phyloP scores from a whole-genome alignment of 768 basidiomycete species.

The Lactarius akahatsu region DNA sequence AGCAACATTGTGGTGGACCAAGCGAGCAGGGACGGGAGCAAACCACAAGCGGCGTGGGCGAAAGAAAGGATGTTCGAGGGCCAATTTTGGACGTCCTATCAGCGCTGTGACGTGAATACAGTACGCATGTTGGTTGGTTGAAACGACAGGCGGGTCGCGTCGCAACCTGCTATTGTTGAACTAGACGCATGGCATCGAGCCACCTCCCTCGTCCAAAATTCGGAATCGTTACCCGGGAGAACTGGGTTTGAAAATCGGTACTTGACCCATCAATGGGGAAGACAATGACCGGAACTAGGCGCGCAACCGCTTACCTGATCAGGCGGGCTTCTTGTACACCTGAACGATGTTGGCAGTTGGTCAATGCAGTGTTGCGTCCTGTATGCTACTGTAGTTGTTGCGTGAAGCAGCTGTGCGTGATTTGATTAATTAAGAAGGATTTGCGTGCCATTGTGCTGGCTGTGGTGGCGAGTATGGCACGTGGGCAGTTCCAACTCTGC shows the following conservation, averaged over 20 bases:
- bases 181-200: background rate
- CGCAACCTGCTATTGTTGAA: background rate
- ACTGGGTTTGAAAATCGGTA: slow-evolving; percentile 15
- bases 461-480: background rate
- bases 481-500: background rate
- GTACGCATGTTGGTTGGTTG: background rate
- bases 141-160: background rate
- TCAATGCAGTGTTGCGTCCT: background rate
- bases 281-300: background rate
- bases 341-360: background rate
- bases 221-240: background rate
- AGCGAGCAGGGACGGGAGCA: background rate
- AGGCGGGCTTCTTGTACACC: background rate
- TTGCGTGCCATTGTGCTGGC: background rate
- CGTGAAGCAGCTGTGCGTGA: background rate
- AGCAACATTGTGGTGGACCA: slow-evolving; percentile 13
- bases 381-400: background rate
- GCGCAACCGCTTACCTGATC: slow-evolving; percentile 1
- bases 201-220: background rate
- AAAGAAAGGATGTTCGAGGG: background rate
- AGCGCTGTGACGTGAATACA: background rate
- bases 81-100: background rate
- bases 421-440: background rate
- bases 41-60: background rate
- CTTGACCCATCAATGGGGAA: slow-evolving; percentile 2